Evolutionary conservation across 768 basidiomycete species (phyloP).

Genomic region (Tulasnella sp.): DNA sequence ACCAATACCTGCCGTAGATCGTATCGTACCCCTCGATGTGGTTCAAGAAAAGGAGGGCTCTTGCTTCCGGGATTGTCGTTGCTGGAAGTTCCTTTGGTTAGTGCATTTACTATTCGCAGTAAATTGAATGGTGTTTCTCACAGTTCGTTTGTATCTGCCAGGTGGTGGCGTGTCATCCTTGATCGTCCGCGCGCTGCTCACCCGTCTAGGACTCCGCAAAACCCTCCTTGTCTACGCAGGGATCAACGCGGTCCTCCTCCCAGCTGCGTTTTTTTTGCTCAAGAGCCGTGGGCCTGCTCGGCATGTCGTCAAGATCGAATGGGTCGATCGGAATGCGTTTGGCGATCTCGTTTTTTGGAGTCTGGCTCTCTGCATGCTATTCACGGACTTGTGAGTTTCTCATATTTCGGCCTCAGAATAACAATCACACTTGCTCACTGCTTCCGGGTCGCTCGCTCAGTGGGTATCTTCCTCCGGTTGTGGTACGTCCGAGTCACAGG

Average conservation of each 20-base stretch:
- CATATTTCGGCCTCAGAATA: too few species aligned
- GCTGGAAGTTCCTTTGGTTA: constrained; percentile 23
- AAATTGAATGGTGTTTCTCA: background rate
- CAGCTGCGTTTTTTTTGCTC: constrained; percentile 30
- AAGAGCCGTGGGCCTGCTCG: constrained; percentile 26
- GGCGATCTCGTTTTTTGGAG: constrained; percentile 30
- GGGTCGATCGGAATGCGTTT: constrained; percentile 21
- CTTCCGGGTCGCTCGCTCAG: background rate
- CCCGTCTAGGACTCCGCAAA: constrained; percentile 30
- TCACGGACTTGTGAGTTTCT: constrained; percentile 24
- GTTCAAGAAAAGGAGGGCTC: constrained; percentile 19
- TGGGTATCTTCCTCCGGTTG: constrained; percentile 9
- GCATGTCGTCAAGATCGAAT: constrained; percentile 4
- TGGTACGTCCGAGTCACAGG: background rate
- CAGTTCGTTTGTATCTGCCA: background rate
- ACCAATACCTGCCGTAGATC: background rate
- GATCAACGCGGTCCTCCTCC: constrained; percentile 28
- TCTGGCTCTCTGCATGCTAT: constrained; percentile 30
- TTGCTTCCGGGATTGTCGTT: constrained; percentile 23
- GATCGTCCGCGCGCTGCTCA: constrained; percentile 31
- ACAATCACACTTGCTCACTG: background rate
- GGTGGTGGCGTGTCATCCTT: constrained; percentile 22
- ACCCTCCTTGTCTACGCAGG: constrained; percentile 32
- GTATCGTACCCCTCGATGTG: constrained; percentile 22
- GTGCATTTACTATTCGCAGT: background rate